Conservation (phyloP, 345 rosid species). For the Brassica incana region DNA sequence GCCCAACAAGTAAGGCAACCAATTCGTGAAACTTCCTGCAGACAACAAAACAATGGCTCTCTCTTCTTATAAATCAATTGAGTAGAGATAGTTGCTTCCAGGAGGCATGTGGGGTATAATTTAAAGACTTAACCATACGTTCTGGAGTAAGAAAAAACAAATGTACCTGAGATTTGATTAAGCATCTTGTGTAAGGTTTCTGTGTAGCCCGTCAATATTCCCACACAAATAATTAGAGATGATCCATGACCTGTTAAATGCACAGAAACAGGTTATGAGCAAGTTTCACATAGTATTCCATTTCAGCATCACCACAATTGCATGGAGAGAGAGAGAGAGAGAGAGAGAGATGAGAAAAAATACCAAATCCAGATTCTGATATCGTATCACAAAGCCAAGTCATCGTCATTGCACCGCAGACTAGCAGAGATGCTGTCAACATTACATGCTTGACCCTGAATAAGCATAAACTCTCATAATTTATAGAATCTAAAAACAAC, state of each 20-base stretch:
- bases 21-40: slow-evolving; percentile 50
- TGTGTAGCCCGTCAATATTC: slow-evolving; percentile 90
- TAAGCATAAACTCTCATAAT: slow-evolving; percentile 18
- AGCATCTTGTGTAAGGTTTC: slow-evolving; percentile 92
- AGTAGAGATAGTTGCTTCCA: not conserved
- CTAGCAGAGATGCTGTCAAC: slow-evolving; percentile 75
- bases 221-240: slow-evolving; percentile 85
- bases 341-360: slow-evolving; percentile 1
- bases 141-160: slow-evolving; percentile 12
- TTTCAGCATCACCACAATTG: slow-evolving; percentile 3
- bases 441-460: slow-evolving; percentile 83
- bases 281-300: not conserved
- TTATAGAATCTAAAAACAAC: not conserved
- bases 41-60: not conserved
- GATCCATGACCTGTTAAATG: slow-evolving; percentile 85
- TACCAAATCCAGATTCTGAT: slow-evolving; percentile 97
- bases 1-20: slow-evolving; percentile 41
- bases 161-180: slow-evolving; percentile 75
- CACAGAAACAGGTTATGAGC: slow-evolving; percentile 21
- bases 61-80: not conserved
- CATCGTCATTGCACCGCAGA: slow-evolving; percentile 92
- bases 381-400: slow-evolving; percentile 96
- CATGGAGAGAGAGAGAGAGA: too few relatives aligned
- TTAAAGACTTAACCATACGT: slow-evolving; percentile 12
- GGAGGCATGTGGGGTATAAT: slow-evolving; percentile 1